These are phyloP conservation scores for Hypericum androsaemum DNA, from an alignment of 345 rosid genomes.

Conservation along the genomic window DNA sequence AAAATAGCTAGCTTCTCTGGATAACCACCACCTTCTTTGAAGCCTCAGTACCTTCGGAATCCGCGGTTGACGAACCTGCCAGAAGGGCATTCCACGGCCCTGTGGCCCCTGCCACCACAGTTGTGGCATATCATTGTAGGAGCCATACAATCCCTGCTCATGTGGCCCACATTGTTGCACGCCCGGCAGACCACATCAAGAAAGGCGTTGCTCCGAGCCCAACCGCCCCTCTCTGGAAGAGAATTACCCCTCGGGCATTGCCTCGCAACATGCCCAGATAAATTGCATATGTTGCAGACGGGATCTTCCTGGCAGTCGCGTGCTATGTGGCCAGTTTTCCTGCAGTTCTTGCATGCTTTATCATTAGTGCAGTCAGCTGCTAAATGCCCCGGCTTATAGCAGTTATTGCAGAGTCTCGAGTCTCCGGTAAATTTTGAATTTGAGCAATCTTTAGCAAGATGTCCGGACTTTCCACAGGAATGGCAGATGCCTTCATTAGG, in stretches of 20 bases:
- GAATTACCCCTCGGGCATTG: conserved; percentile 8
- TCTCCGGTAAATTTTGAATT: not conserved
- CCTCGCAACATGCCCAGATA: conserved; percentile 12
- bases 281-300: conserved; percentile 10
- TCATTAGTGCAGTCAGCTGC: conserved; percentile 1
- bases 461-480: conserved; percentile 11
- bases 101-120: conserved; percentile 14
- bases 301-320: conserved; percentile 10
- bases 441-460: conserved; percentile 12
- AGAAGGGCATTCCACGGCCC: conserved; percentile 12
- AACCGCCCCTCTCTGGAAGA: not conserved
- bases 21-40: too few species aligned
- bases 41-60: conserved; percentile 2
- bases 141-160: conserved; percentile 5
- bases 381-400: conserved; percentile 11
- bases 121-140: conserved; percentile 13
- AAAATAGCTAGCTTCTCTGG: too few species aligned
- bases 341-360: conserved; percentile 11
- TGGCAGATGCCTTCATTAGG: conserved; percentile 13
- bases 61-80: conserved; percentile 5
- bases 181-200: conserved; percentile 5
- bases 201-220: not conserved
- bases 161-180: conserved; percentile 12
- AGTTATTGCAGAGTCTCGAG: conserved; percentile 15
- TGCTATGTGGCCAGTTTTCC: conserved; percentile 7